These are phyloP conservation scores for Lobulomyces angularis DNA, from an alignment of 192 early-diverging fungal species.

Conservation along the genomic window DNA sequence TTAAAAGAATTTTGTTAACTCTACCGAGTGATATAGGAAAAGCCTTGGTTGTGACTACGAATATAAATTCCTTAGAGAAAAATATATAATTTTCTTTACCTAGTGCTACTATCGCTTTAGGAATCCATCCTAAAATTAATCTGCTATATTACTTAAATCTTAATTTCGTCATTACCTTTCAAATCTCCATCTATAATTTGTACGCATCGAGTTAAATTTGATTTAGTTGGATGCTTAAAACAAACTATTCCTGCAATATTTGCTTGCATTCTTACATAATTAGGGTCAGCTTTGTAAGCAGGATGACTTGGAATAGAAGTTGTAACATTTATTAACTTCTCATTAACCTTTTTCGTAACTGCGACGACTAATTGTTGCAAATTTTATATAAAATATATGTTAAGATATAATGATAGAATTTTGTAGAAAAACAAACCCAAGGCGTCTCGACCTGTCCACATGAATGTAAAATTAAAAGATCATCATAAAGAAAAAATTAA, in stretches of 20 bases:
- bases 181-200: slow-evolving; percentile 34
- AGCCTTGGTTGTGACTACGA: slow-evolving; percentile 24
- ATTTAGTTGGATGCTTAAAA: slow-evolving; percentile 10
- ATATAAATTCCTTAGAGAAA: slow-evolving; percentile 21
- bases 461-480: no score
- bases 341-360: slow-evolving; percentile 3
- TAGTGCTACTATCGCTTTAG: no score
- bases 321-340: slow-evolving; percentile 25
- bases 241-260: slow-evolving; percentile 26
- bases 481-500: no score
- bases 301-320: slow-evolving; percentile 21
- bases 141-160: no score
- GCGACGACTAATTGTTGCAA: slow-evolving; percentile 18
- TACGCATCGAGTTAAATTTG: slow-evolving; percentile 7
- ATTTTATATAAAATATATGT: no score
- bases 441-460: slow-evolving; percentile 22
- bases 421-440: no score
- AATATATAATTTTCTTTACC: no score
- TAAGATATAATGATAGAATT: no score
- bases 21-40: slow-evolving; percentile 24
- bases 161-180: no score
- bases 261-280: slow-evolving; percentile 24
- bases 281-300: slow-evolving; percentile 3
- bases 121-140: no score
- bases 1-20: neutral